Conservation (phyloP, 768 basidiomycete species). For the Leucocoprinus birnbaumii region DNA sequence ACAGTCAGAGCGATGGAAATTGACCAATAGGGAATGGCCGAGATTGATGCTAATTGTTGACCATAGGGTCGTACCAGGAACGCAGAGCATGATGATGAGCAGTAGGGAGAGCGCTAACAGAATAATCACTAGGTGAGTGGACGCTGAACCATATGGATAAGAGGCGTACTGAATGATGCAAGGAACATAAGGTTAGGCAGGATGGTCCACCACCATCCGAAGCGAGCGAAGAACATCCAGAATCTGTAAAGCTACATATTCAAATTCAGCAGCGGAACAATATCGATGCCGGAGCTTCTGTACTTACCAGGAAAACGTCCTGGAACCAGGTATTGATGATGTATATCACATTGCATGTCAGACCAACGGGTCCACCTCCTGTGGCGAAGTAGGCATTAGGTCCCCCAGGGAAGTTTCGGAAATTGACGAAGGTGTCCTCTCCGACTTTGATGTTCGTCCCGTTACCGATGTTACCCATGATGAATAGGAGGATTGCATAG, state of each 20-base stretch:
- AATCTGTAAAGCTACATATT: conserved; percentile 13
- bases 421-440: conserved; percentile 17
- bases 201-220: neutral
- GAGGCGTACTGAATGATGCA: conserved; percentile 12
- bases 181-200: conserved; percentile 13
- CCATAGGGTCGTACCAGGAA: conserved; percentile 14
- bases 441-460: conserved; percentile 17
- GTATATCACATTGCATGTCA: conserved; percentile 13
- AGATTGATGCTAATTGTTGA: conserved; percentile 21
- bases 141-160: neutral
- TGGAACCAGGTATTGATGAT: conserved; percentile 19
- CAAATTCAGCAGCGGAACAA: too few species aligned
- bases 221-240: conserved; percentile 12
- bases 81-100: conserved; percentile 10
- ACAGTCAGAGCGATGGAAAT: conserved; percentile 34
- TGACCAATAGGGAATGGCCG: conserved; percentile 32
- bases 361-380: conserved; percentile 9
- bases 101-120: conserved; percentile 9
- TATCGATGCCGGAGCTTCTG: neutral
- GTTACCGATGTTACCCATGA: conserved; percentile 19
- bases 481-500: conserved; percentile 18
- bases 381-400: conserved; percentile 13
- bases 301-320: conserved; percentile 16
- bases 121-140: neutral
- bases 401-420: conserved; percentile 19